Conservation (phyloP, 2,329 filamentous ascomycete species). For the Neopestalotiopsis sp. region DNA sequence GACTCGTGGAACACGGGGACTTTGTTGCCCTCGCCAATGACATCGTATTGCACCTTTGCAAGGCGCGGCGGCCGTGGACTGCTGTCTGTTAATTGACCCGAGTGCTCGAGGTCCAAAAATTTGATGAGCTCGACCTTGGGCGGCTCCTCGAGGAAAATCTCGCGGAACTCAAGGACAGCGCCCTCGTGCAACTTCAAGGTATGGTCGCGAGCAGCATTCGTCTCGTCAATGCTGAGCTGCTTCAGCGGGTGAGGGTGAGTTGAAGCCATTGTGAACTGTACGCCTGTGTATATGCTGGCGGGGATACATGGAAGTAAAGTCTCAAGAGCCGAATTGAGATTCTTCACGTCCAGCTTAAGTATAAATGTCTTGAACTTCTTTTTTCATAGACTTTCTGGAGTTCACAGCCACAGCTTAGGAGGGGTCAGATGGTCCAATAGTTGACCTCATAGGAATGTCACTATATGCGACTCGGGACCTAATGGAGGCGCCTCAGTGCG, state of each 20-base stretch:
- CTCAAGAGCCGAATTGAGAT: neutral
- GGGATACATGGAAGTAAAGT: neutral
- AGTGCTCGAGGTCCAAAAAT: slow-evolving; percentile 10
- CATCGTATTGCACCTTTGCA: slow-evolving; percentile 13
- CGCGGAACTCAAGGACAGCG: slow-evolving; percentile 5
- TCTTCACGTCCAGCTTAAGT: neutral
- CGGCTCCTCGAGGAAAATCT: slow-evolving; percentile 12
- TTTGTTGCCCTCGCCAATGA: slow-evolving; percentile 12
- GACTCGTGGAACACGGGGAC: slow-evolving; percentile 9
- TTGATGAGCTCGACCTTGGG: slow-evolving; percentile 11
- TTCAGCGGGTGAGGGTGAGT: slow-evolving; percentile 2
- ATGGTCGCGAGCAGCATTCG: slow-evolving; percentile 1
- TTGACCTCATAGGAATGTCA: neutral
- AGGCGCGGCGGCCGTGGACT: neutral
- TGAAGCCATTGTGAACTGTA: neutral
- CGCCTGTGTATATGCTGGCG: neutral
- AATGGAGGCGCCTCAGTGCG: neutral
- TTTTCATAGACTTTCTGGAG: neutral
- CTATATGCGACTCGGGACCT: neutral
- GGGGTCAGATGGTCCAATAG: neutral
- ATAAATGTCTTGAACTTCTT: neutral
- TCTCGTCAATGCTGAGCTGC: slow-evolving; percentile 14
- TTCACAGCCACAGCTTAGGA: neutral
- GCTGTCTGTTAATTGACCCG: slow-evolving; percentile 3
- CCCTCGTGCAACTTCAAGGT: slow-evolving; percentile 2